Percentiles rank a stretch among this genome's conserved stretches.
These are phyloP conservation scores for Stagonosporopsis vannaccii DNA, from an alignment of 2,329 filamentous ascomycete genomes.

Conservation along the genomic window DNA sequence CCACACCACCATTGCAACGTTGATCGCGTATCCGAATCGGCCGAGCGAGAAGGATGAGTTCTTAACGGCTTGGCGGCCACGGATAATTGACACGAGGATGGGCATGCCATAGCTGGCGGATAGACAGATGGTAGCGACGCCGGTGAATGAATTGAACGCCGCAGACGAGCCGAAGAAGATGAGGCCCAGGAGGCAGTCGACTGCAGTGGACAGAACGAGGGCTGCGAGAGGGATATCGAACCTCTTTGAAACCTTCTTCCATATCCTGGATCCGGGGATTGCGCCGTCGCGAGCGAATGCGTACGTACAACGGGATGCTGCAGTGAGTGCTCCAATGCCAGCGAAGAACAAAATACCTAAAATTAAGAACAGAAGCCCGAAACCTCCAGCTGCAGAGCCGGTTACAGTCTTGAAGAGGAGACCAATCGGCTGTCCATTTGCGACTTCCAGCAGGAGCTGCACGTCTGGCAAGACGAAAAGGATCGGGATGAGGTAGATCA, in stretches of 20 bases:
- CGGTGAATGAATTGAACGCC: constrained; percentile 81
- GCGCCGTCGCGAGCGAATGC: constrained; percentile 79
- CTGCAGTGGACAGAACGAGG: constrained; percentile 70
- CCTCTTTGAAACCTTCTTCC: constrained; percentile 69
- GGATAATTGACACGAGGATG: constrained; percentile 73
- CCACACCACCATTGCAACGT: constrained; percentile 73
- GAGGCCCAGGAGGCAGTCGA: constrained; percentile 75
- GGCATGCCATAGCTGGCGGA: constrained; percentile 78
- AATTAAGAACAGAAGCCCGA: constrained; percentile 77
- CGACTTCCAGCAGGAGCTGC: constrained; percentile 66
- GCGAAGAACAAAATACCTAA: constrained; percentile 80
- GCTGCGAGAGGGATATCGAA: constrained; percentile 76
- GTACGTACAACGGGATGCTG: constrained; percentile 76
- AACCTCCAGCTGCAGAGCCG: constrained; percentile 74
- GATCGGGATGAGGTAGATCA: constrained; percentile 74
- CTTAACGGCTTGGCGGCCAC: constrained; percentile 70
- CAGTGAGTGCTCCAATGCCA: constrained; percentile 76
- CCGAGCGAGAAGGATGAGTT: constrained; percentile 74
- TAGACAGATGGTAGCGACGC: constrained; percentile 80
- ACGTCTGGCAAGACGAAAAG: constrained; percentile 78
- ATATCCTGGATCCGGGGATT: constrained; percentile 72
- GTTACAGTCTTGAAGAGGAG: constrained; percentile 78
- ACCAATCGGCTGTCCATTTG: constrained; percentile 78
- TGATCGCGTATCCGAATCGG: constrained; percentile 72
- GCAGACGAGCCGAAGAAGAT: constrained; percentile 82